phyloP scores from a whole-genome alignment of 768 basidiomycete genomes.

The Cyathus striatus region DNA sequence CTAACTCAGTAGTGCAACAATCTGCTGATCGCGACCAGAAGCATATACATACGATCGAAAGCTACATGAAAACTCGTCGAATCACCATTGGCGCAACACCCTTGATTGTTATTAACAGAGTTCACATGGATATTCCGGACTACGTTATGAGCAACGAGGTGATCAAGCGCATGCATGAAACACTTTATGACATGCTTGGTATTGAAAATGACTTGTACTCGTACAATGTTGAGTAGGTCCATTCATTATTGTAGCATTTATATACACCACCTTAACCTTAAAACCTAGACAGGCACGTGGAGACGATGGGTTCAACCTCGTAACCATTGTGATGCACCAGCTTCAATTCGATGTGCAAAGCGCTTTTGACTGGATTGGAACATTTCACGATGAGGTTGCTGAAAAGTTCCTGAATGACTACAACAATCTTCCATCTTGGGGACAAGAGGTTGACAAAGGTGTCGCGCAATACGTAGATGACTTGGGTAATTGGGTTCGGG shows the following conservation, averaged over 20 bases:
- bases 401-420: constrained; percentile 26
- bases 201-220: too few relatives aligned
- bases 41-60: constrained; percentile 27
- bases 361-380: constrained; percentile 32
- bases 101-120: constrained; percentile 28
- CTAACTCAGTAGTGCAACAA: constrained; percentile 33
- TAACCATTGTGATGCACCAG: constrained; percentile 48
- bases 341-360: constrained; percentile 28
- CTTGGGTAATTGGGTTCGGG: background rate
- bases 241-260: too few relatives aligned
- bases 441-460: constrained; percentile 31
- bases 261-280: too few relatives aligned
- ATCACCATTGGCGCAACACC: constrained; percentile 35
- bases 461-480: constrained; percentile 36
- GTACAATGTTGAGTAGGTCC: too few relatives aligned
- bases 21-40: constrained; percentile 30
- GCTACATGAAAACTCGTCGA: constrained; percentile 35
- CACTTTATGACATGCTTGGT: background rate
- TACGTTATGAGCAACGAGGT: constrained; percentile 33
- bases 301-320: constrained; percentile 34
- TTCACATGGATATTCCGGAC: constrained; percentile 35
- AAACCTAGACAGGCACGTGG: constrained; percentile 23
- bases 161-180: constrained; percentile 19
- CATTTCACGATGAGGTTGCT: constrained; percentile 27
- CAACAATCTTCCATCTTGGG: constrained; percentile 33